Conservation (phyloP, 164 flowering plant species). For the Sedum album region DNA sequence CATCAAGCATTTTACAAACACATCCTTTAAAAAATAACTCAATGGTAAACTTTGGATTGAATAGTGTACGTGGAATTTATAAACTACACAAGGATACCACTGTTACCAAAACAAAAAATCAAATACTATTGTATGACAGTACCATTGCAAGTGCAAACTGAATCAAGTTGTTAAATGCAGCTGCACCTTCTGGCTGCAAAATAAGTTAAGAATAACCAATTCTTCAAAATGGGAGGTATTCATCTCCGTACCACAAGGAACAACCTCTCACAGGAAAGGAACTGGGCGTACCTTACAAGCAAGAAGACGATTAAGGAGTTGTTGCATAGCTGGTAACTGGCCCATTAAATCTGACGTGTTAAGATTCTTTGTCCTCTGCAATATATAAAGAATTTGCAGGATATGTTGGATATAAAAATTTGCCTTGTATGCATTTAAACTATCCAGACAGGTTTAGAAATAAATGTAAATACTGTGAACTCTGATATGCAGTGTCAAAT, state of each 20-base stretch:
- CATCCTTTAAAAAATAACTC: not conserved
- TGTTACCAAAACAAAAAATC: not conserved
- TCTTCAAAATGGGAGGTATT: not conserved
- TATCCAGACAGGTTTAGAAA: not conserved
- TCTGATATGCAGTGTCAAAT: not conserved
- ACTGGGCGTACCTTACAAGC: slow-evolving; percentile 41
- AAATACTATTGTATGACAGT: slow-evolving; percentile 3
- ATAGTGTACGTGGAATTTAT: not conserved
- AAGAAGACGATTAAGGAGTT: slow-evolving; percentile 42
- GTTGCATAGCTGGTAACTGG: slow-evolving; percentile 46
- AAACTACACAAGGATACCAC: not conserved
- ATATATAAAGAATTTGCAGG: not conserved
- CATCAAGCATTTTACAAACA: slow-evolving; percentile 4
- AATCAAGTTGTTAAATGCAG: slow-evolving; percentile 29
- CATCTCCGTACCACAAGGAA: not conserved
- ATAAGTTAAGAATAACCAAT: slow-evolving; percentile 2
- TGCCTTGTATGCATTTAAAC: no score
- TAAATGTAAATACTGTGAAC: not conserved
- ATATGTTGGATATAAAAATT: not conserved
- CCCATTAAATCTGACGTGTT: slow-evolving; percentile 17
- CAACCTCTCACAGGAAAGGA: slow-evolving; percentile 43
- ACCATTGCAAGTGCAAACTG: slow-evolving; percentile 46
- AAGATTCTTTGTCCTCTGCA: slow-evolving; percentile 11
- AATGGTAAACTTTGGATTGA: not conserved
- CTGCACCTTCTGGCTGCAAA: slow-evolving; percentile 50